phyloP scores from a whole-genome alignment of 108 stramenopile genomes.

The Cyclotella choctawhatcheeana region DNA sequence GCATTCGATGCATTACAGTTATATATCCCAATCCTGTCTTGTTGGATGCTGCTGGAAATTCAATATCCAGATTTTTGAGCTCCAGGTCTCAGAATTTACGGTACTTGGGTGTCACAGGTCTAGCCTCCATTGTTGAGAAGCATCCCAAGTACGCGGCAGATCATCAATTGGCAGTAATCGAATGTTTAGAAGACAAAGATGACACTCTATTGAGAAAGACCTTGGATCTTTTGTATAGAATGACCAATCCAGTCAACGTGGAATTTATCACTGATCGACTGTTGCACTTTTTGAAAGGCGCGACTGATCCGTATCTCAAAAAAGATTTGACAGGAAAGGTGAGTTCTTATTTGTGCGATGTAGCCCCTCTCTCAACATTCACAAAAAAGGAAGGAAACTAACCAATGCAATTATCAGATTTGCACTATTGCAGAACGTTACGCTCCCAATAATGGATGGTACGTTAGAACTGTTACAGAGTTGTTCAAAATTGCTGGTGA shows the following conservation, averaged over 20 bases:
- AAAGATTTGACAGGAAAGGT: constrained; percentile 91
- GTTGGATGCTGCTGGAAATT: constrained; percentile 94
- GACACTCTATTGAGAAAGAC: constrained; percentile 98
- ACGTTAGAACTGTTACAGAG: constrained; percentile 52
- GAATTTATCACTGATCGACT: constrained; percentile 97
- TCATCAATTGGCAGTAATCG: constrained; percentile 99
- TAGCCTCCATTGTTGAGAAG: constrained; percentile 94
- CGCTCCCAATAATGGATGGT: constrained; percentile 97
- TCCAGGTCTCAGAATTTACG: constrained; percentile 95
- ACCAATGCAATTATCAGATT: no score
- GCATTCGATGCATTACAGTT: constrained; percentile 91
- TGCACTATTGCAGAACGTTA: constrained; percentile 95
- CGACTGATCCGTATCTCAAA: constrained; percentile 92
- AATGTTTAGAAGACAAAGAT: constrained; percentile 98
- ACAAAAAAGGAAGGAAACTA: no score
- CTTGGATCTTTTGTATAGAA: constrained; percentile 94
- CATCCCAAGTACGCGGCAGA: constrained; percentile 97
- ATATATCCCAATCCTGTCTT: constrained; percentile 98
- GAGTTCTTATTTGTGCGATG: no score
- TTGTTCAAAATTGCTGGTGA: constrained; percentile 96
- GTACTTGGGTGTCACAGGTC: constrained; percentile 96
- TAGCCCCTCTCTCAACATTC: no score
- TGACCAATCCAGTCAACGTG: constrained; percentile 99
- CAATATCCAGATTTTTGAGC: constrained; percentile 92
- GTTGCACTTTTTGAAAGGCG: constrained; percentile 80